Conservation (phyloP, 139 green algal genomes). For the Auxenochlorella pyrenoidosa region DNA sequence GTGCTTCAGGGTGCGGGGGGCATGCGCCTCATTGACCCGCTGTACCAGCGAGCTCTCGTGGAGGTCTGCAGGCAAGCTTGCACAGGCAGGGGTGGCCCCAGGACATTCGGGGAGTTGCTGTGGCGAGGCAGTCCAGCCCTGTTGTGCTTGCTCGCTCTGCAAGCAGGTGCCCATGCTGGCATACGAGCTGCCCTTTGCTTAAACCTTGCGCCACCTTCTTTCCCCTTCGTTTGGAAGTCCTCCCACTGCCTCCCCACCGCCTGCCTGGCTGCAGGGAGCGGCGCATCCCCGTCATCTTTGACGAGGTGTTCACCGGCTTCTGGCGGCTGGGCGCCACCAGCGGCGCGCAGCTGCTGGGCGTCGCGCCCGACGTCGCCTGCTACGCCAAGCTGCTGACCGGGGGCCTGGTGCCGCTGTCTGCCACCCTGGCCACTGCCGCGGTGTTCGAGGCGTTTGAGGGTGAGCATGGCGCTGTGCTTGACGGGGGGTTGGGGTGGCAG, state of each 20-base stretch:
- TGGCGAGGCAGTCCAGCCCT: background rate
- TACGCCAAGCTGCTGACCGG: constrained; percentile 96
- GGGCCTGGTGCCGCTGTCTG: constrained; percentile 86
- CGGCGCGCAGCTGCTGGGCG: constrained; percentile 72
- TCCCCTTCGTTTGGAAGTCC: background rate
- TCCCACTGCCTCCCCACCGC: background rate
- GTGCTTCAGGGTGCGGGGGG: constrained; percentile 92
- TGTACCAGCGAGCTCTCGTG: constrained; percentile 85
- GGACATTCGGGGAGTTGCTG: no score
- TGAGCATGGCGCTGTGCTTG: background rate
- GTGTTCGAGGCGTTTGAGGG: constrained; percentile 91
- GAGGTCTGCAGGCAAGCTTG: constrained; percentile 56
- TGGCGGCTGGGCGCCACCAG: constrained; percentile 83
- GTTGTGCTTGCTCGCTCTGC: no score
- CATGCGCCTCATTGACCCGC: constrained; percentile 94
- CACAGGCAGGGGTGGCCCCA: background rate
- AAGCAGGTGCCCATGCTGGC: no score
- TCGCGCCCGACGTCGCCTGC: constrained; percentile 91
- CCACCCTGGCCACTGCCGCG: constrained; percentile 80
- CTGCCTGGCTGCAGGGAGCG: constrained; percentile 23
- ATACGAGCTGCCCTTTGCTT: no score
- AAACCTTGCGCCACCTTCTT: background rate
- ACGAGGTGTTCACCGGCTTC: constrained; percentile 96
- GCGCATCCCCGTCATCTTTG: constrained; percentile 90
- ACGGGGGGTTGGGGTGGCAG: background rate